These are phyloP conservation scores for Apiotrichum laibachii DNA, from an alignment of 1,284 basidiomycete species.

Conservation along the genomic window DNA sequence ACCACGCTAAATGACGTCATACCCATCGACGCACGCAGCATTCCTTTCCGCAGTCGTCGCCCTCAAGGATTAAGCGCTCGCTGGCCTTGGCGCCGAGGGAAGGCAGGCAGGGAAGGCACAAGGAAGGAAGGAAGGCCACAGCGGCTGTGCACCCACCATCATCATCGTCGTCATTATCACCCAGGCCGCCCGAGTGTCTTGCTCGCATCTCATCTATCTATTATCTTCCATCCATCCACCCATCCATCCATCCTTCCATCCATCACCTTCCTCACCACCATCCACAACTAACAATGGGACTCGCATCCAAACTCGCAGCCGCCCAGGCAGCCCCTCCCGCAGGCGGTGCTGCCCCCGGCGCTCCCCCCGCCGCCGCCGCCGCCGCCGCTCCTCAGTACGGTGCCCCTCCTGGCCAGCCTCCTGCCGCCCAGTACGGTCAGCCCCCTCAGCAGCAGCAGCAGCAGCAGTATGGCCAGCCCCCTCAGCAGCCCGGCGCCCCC, in stretches of 20 bases:
- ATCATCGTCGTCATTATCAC: too few species aligned
- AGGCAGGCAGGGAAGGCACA: too few species aligned
- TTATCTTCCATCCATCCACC: constrained; percentile 7
- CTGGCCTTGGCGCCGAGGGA: too few species aligned
- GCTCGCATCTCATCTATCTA: too few species aligned
- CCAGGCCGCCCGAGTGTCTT: too few species aligned
- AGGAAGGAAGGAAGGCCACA: too few species aligned
- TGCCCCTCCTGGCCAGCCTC: neutral
- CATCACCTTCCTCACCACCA: constrained; percentile 1
- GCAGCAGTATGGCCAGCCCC: constrained; percentile 9
- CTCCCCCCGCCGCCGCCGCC: constrained; percentile 21
- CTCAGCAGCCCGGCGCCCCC: constrained; percentile 3
- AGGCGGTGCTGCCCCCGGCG: constrained; percentile 14
- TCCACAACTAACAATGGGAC: constrained; percentile 14
- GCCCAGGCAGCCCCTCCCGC: constrained; percentile 4
- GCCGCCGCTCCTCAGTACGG: constrained; percentile 11
- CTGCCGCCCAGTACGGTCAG: neutral
- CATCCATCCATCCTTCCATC: constrained; percentile 15
- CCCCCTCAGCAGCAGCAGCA: neutral
- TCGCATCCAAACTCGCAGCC: constrained; percentile 23
- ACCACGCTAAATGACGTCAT: too few species aligned
- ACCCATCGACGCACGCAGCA: too few species aligned
- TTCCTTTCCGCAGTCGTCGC: too few species aligned
- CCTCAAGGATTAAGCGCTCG: too few species aligned
- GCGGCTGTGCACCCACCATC: too few species aligned